A percentile compares a stretch with the other conserved stretches of the same genome.
These are phyloP conservation scores for Wickerhamomyces ciferrii DNA, from an alignment of 805 yeast genomes.

Conservation along the genomic window DNA sequence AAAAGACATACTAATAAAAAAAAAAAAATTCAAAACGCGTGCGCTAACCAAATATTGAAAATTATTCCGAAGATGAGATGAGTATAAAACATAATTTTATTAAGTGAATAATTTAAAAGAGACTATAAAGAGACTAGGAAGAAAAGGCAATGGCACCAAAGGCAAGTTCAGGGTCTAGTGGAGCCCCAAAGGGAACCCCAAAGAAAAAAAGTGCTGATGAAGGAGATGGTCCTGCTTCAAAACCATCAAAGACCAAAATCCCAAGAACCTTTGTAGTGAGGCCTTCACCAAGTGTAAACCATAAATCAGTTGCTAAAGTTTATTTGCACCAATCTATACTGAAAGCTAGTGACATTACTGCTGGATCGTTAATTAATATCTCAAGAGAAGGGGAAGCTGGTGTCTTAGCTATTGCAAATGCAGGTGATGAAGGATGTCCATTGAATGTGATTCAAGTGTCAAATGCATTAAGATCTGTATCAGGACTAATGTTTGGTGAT, in stretches of 20 bases:
- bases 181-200: slow-evolving; percentile 19
- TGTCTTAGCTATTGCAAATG: slow-evolving; percentile 35
- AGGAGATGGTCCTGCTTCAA: slow-evolving; percentile 11
- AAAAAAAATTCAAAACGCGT: neutral
- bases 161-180: slow-evolving; percentile 1
- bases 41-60: neutral
- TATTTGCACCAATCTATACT: slow-evolving; percentile 38
- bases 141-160: slow-evolving; percentile 1
- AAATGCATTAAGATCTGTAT: slow-evolving; percentile 34
- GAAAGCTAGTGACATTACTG: slow-evolving; percentile 38
- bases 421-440: slow-evolving; percentile 28
- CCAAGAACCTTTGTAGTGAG: slow-evolving; percentile 34
- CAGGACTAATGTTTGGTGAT: slow-evolving; percentile 45
- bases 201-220: slow-evolving; percentile 23
- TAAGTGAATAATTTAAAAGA: neutral
- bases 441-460: slow-evolving; percentile 43
- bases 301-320: slow-evolving; percentile 31
- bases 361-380: slow-evolving; percentile 41
- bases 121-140: neutral
- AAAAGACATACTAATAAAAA: neutral
- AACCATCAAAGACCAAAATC: slow-evolving; percentile 26
- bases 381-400: slow-evolving; percentile 43
- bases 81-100: neutral
- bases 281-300: slow-evolving; percentile 25
- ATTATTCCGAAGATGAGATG: neutral